A percentile compares a stretch with the other conserved stretches of the same genome.
phyloP scores from a whole-genome alignment of 306 rosid species.

The Dicorynia guianensis region DNA sequence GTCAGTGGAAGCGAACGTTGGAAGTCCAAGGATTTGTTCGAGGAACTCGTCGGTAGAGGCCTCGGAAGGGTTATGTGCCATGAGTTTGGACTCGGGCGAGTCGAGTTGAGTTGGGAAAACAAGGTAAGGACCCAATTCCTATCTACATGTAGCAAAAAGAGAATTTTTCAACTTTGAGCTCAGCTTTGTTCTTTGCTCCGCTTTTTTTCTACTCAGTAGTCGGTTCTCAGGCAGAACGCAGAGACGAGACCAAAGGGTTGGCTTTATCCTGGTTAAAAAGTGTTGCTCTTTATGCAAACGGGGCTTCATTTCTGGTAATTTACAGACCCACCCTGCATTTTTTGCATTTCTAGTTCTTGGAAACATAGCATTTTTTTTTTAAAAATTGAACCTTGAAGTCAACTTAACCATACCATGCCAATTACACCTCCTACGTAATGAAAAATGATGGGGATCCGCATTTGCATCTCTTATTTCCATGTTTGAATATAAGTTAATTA shows the following conservation, averaged over 20 bases:
- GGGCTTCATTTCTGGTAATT: slow-evolving; percentile 36
- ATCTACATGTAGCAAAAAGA: slow-evolving; percentile 51
- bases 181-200: slow-evolving; percentile 3
- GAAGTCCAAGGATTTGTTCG: slow-evolving; percentile 88
- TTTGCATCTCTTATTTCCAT: too few species aligned
- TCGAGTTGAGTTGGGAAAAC: slow-evolving; percentile 38
- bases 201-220: not conserved
- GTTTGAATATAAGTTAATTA: too few species aligned
- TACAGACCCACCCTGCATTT: slow-evolving; percentile 36
- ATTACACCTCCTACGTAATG: too few species aligned
- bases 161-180: slow-evolving; percentile 5
- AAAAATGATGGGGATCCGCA: too few species aligned
- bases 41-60: slow-evolving; percentile 86
- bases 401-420: too few species aligned
- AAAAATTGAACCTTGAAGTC: too few species aligned
- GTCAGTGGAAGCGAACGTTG: slow-evolving; percentile 69
- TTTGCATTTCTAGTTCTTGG: not conserved
- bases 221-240: slow-evolving; percentile 24
- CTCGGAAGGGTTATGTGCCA: slow-evolving; percentile 90
- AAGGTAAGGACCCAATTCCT: slow-evolving; percentile 45
- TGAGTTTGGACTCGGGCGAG: slow-evolving; percentile 48
- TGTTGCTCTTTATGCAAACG: slow-evolving; percentile 38
- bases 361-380: not conserved
- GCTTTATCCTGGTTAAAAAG: slow-evolving; percentile 54
- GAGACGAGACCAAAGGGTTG: slow-evolving; percentile 24